Evolutionary conservation across 768 basidiomycete genomes (phyloP).

Genomic region (Suillus brevipes): DNA sequence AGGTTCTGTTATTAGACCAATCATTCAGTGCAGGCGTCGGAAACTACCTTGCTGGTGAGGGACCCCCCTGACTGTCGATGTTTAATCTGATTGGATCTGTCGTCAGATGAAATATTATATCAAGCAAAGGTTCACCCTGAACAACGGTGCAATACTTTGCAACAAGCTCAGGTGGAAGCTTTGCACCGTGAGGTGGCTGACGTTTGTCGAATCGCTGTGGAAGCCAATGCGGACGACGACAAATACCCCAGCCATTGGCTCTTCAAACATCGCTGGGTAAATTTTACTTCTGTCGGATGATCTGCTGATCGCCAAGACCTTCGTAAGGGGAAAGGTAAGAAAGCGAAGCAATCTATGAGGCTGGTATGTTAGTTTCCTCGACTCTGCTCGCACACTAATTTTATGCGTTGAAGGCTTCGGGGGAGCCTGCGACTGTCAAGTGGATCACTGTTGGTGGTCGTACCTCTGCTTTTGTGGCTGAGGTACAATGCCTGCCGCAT

Average conservation of each 20-base stretch:
- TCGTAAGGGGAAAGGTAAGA: constrained; percentile 59
- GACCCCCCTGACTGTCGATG: not conserved
- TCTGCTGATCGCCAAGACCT: constrained; percentile 16
- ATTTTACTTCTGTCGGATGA: constrained; percentile 5
- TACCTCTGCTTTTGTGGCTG: constrained; percentile 69
- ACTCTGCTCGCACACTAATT: constrained; percentile 6
- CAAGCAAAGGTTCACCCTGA: constrained; percentile 75
- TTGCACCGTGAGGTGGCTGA: constrained; percentile 54
- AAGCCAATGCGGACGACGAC: constrained; percentile 65
- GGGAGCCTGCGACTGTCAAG: constrained; percentile 67
- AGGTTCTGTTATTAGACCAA: constrained; percentile 76
- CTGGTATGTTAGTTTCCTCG: constrained; percentile 39
- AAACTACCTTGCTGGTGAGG: constrained; percentile 77
- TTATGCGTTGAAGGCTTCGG: constrained; percentile 51
- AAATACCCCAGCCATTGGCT: constrained; percentile 71
- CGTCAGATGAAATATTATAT: constrained; percentile 68
- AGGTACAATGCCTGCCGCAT: constrained; percentile 50
- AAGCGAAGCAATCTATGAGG: constrained; percentile 43
- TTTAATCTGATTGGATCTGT: not conserved
- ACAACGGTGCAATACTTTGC: constrained; percentile 58
- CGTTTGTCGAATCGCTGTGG: constrained; percentile 62
- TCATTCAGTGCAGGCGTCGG: constrained; percentile 80
- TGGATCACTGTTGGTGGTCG: constrained; percentile 77
- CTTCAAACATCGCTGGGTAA: constrained; percentile 69
- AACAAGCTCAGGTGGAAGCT: constrained; percentile 45